Evolutionary conservation across 441 rosid genomes (phyloP).

Genomic region (Adansonia rubrostipa): DNA sequence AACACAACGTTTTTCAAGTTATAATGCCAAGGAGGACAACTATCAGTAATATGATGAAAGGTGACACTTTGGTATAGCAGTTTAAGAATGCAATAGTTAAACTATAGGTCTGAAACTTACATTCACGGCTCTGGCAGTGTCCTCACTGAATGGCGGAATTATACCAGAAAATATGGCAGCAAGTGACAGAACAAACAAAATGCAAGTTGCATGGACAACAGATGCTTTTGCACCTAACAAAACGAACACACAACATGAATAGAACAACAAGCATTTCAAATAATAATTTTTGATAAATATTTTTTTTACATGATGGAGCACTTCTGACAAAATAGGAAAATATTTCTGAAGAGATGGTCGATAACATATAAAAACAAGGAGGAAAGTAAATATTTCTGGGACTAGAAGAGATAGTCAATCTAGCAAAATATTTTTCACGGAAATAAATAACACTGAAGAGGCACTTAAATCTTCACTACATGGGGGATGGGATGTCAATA

Average conservation of each 20-base stretch:
- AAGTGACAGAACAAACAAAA: conserved; percentile 61
- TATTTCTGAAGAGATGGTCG: neutral
- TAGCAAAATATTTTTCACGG: neutral
- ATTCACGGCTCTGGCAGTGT: conserved; percentile 85
- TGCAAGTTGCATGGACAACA: conserved; percentile 50
- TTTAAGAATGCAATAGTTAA: conserved; percentile 14
- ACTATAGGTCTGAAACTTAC: conserved; percentile 45
- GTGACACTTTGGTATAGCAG: neutral
- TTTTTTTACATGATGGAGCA: neutral
- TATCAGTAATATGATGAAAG: neutral
- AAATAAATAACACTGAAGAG: neutral
- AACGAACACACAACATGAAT: conserved; percentile 17
- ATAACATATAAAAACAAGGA: neutral
- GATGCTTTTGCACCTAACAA: conserved; percentile 69
- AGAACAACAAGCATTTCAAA: conserved; percentile 3
- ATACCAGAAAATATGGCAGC: conserved; percentile 58
- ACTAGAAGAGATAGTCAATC: neutral
- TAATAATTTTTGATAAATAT: neutral
- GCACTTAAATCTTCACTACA: conserved; percentile 10
- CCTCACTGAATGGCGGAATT: conserved; percentile 72
- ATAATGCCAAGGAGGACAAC: neutral
- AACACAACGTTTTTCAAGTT: neutral
- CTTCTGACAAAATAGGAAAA: neutral
- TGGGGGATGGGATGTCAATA: neutral
- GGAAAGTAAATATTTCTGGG: neutral